Evolutionary conservation across 2,329 filamentous ascomycete genomes (phyloP).

Genomic region (Zymoseptoria tritici): DNA sequence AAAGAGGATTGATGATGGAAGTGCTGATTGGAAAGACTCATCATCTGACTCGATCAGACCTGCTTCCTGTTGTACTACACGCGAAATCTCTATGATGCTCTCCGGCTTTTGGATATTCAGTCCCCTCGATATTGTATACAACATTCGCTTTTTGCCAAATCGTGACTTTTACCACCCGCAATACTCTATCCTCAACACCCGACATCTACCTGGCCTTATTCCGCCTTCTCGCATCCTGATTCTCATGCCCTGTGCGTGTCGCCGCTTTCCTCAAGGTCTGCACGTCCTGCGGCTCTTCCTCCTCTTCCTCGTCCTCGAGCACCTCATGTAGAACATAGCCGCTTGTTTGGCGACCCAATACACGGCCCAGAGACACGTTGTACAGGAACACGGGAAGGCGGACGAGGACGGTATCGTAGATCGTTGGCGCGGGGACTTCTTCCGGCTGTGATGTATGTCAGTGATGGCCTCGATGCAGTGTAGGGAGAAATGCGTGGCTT

Average conservation of each 20-base stretch:
- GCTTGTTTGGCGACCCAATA: slow-evolving; percentile 34
- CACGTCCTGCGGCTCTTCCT: slow-evolving; percentile 32
- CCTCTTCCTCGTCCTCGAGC: slow-evolving; percentile 27
- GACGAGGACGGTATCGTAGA: slow-evolving; percentile 76
- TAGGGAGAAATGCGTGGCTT: slow-evolving; percentile 36
- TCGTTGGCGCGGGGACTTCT: slow-evolving; percentile 68
- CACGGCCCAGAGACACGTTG: slow-evolving; percentile 39
- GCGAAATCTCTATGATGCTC: background rate
- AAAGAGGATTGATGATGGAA: background rate
- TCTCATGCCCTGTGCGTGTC: slow-evolving; percentile 38
- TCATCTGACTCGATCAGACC: too few species aligned
- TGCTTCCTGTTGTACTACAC: background rate
- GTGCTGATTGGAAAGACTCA: too few species aligned
- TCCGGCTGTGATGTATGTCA: slow-evolving; percentile 49
- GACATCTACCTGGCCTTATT: slow-evolving; percentile 7
- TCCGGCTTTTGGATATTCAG: background rate
- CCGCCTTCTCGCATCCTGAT: slow-evolving; percentile 38
- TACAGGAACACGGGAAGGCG: slow-evolving; percentile 71
- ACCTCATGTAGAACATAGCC: slow-evolving; percentile 19
- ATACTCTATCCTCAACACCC: background rate
- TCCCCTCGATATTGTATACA: background rate
- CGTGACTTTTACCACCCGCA: background rate
- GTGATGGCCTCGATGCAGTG: background rate
- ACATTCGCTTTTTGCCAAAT: background rate
- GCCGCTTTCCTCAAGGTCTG: slow-evolving; percentile 32